Evolutionary conservation across 2,329 filamentous ascomycete genomes (phyloP).

Genomic region (Paradendryphiella salina): DNA sequence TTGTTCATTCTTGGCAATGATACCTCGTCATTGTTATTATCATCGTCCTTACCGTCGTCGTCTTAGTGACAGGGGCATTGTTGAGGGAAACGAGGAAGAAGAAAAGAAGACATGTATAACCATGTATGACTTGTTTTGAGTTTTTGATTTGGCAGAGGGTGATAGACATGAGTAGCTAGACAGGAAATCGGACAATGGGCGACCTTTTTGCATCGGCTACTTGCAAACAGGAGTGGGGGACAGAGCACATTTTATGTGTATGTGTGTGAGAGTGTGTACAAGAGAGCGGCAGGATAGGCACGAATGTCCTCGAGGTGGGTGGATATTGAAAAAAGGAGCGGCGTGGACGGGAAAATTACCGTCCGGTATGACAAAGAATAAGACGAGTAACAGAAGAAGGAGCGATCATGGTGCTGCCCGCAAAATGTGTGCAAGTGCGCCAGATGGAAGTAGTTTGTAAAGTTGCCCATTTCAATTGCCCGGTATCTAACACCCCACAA

Average conservation of each 20-base stretch:
- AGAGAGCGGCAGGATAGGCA: conserved; percentile 16
- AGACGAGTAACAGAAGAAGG: conserved; percentile 5
- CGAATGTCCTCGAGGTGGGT: conserved; percentile 10
- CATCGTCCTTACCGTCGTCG: no score
- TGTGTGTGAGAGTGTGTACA: not conserved
- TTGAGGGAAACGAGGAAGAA: no score
- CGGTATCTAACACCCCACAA: conserved; percentile 22
- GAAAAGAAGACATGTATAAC: no score
- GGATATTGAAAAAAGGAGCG: conserved; percentile 13
- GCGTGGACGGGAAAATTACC: conserved; percentile 23
- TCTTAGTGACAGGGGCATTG: no score
- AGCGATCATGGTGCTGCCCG: conserved; percentile 18
- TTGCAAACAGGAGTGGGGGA: not conserved
- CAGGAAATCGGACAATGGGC: not conserved
- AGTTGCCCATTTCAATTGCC: conserved; percentile 24
- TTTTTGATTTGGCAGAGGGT: conserved; percentile 1
- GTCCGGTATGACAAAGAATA: conserved; percentile 17
- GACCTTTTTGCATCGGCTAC: not conserved
- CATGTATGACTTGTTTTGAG: not conserved
- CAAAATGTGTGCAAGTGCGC: conserved; percentile 8
- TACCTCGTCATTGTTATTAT: no score
- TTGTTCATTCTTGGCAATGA: no score
- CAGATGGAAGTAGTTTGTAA: conserved; percentile 7
- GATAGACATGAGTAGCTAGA: conserved; percentile 6
- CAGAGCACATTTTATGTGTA: not conserved